Conservation (phyloP, 352 stramenopile species). For the Globisporangium sylvaticum region DNA sequence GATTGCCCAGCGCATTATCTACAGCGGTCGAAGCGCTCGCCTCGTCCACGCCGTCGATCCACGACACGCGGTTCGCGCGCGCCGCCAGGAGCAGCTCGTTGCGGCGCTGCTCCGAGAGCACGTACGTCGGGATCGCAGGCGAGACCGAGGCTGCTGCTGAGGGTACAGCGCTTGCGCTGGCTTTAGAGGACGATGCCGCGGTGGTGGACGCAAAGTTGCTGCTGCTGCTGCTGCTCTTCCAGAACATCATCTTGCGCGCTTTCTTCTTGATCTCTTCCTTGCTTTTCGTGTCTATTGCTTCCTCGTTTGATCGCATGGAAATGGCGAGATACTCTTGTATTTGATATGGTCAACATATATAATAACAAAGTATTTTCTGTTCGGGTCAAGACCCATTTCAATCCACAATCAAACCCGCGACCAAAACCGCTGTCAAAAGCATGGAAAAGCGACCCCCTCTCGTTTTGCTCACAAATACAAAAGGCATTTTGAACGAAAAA, state of each 20-base stretch:
- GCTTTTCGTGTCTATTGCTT: background rate
- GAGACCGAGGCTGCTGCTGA: background rate
- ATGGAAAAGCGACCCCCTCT: no score
- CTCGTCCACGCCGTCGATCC: slow-evolving; percentile 55
- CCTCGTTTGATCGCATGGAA: no score
- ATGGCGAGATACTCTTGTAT: no score
- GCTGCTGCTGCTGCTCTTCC: slow-evolving; percentile 22
- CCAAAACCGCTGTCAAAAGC: no score
- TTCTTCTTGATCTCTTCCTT: background rate
- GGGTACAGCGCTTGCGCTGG: background rate
- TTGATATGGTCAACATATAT: no score
- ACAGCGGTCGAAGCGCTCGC: background rate
- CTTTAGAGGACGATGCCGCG: slow-evolving; percentile 7
- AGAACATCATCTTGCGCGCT: slow-evolving; percentile 34
- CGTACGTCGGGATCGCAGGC: slow-evolving; percentile 21
- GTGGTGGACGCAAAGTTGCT: slow-evolving; percentile 15
- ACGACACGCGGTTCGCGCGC: slow-evolving; percentile 60
- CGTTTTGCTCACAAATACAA: background rate
- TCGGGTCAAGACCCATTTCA: no score
- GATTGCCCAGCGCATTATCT: background rate
- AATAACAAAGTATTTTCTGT: no score
- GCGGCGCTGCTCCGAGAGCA: slow-evolving; percentile 69
- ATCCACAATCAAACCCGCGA: no score
- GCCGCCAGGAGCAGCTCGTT: slow-evolving; percentile 69
- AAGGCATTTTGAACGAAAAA: background rate